phyloP scores from a whole-genome alignment of 768 basidiomycete genomes.

The Pseudohyphozyma bogoriensis region DNA sequence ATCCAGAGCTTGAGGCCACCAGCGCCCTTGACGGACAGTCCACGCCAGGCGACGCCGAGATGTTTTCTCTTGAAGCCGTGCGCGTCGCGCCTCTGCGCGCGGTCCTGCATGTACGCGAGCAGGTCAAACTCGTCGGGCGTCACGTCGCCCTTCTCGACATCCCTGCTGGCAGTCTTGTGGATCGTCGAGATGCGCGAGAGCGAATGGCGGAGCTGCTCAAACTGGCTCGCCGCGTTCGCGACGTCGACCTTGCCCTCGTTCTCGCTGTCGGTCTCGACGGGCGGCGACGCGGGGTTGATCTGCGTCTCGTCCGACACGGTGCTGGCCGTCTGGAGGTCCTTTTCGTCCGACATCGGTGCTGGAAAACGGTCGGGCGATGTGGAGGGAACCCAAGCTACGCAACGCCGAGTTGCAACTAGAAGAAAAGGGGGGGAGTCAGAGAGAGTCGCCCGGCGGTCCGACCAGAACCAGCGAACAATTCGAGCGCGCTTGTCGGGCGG shows the following conservation, averaged over 20 bases:
- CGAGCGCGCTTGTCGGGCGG: too few relatives aligned
- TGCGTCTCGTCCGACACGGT: too few relatives aligned
- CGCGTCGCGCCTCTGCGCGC: neutral
- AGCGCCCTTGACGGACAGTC: conserved; percentile 11
- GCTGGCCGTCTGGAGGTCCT: too few relatives aligned
- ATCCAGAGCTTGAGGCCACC: conserved; percentile 27
- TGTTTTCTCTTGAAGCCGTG: conserved; percentile 1
- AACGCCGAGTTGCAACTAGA: too few relatives aligned
- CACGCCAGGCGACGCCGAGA: conserved; percentile 16
- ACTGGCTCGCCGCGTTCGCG: conserved; percentile 21
- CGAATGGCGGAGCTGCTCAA: conserved; percentile 10
- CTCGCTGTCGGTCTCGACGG: too few relatives aligned
- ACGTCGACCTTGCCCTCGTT: conserved; percentile 14
- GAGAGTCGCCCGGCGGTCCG: too few relatives aligned
- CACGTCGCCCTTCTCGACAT: conserved; percentile 12
- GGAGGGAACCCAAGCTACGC: too few relatives aligned
- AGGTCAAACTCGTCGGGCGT: conserved; percentile 24
- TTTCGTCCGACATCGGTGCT: too few relatives aligned
- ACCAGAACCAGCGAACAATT: too few relatives aligned
- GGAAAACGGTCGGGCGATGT: too few relatives aligned
- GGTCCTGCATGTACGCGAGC: conserved; percentile 8
- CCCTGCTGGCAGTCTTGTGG: conserved; percentile 15
- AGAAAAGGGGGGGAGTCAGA: too few relatives aligned
- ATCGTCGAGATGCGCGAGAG: neutral
- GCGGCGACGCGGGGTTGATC: too few relatives aligned